A percentile compares a stretch with the other conserved stretches of the same genome.
These are phyloP conservation scores for Mimosa pudica DNA, from an alignment of 306 rosid genomes.

Conservation along the genomic window DNA sequence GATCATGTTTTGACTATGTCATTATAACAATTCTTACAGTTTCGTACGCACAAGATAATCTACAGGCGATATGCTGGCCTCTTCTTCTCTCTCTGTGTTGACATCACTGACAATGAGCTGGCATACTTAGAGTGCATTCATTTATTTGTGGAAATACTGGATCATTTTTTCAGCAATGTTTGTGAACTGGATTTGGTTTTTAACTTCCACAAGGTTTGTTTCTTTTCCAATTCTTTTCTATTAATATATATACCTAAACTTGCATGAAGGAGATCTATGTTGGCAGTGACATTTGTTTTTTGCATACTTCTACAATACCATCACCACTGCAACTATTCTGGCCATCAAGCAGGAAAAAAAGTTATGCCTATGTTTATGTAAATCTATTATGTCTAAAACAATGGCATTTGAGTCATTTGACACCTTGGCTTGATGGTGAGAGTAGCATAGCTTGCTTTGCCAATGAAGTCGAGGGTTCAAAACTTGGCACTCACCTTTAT, in stretches of 20 bases:
- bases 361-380: background rate
- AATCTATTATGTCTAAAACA: background rate
- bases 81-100: slow-evolving; percentile 97
- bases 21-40: slow-evolving; percentile 53
- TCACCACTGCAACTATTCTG: background rate
- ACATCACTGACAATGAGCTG: slow-evolving; percentile 95
- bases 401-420: background rate
- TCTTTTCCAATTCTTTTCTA: slow-evolving; percentile 13
- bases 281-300: background rate
- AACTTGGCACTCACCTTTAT: no score
- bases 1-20: slow-evolving; percentile 25
- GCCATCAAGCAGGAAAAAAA: background rate
- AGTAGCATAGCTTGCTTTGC: no score
- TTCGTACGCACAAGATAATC: slow-evolving; percentile 93
- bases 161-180: slow-evolving; percentile 80
- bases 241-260: background rate
- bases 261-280: background rate
- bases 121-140: slow-evolving; percentile 97
- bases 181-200: slow-evolving; percentile 76
- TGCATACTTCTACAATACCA: background rate
- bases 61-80: slow-evolving; percentile 96
- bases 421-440: no score
- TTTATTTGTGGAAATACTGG: slow-evolving; percentile 88
- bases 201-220: slow-evolving; percentile 72
- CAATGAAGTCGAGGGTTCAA: no score